phyloP scores from a whole-genome alignment of 306 rosid species.

The Prunus mira region DNA sequence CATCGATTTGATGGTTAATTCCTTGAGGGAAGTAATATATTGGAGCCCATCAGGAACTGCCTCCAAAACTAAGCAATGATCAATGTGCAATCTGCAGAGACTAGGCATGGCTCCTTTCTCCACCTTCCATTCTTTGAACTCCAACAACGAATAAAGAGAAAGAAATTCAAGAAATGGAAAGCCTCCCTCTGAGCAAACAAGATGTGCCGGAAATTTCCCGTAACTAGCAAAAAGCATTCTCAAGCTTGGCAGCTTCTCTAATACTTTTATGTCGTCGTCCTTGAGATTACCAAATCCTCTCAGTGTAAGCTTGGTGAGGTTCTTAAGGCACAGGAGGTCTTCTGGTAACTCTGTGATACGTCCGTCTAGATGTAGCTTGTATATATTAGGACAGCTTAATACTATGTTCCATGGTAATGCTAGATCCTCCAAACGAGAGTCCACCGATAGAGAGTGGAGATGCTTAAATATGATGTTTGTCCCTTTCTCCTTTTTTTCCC shows the following conservation, averaged over 20 bases:
- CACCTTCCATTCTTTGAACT: conserved; percentile 41
- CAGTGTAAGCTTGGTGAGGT: conserved; percentile 33
- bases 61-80: accelerated
- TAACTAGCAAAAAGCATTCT: conserved; percentile 12
- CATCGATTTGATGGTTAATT: neutral
- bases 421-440: accelerated
- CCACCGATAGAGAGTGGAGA: too few species aligned
- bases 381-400: neutral
- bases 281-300: conserved; percentile 18
- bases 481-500: too few species aligned
- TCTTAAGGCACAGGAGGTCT: conserved; percentile 10
- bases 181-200: conserved; percentile 33
- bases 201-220: neutral
- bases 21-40: conserved; percentile 23
- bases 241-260: conserved; percentile 45
- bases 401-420: too few species aligned
- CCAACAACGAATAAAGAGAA: conserved; percentile 9
- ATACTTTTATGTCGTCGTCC: conserved; percentile 33
- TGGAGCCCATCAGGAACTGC: conserved; percentile 42
- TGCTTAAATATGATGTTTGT: too few species aligned
- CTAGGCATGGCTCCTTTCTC: conserved; percentile 37
- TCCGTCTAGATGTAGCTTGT: neutral
- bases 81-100: conserved; percentile 27
- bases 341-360: conserved; percentile 7
- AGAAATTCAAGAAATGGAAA: conserved; percentile 40